These are phyloP conservation scores for Ogataea dorogensis DNA, from an alignment of 805 yeast genomes.

Conservation along the genomic window DNA sequence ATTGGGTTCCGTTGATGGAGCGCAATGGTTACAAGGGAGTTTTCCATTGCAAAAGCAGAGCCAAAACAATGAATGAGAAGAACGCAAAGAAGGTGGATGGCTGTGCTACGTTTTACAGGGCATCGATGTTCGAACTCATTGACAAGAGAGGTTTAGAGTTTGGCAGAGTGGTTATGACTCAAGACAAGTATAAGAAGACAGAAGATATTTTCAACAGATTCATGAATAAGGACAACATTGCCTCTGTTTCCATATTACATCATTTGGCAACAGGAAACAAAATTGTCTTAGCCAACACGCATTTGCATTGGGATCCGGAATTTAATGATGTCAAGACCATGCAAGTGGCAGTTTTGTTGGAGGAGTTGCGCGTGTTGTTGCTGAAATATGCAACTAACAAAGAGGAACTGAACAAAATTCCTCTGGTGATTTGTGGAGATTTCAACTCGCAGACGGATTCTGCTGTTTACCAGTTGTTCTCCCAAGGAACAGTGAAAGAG, in stretches of 20 bases:
- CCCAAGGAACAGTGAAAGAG: slow-evolving; percentile 73
- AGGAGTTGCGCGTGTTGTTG: slow-evolving; percentile 71
- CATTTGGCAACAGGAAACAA: slow-evolving; percentile 70
- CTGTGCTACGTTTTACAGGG: slow-evolving; percentile 88
- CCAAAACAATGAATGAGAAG: slow-evolving; percentile 78
- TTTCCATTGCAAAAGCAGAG: slow-evolving; percentile 86
- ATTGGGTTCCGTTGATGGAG: slow-evolving; percentile 74
- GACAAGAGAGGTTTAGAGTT: slow-evolving; percentile 79
- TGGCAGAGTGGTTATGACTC: slow-evolving; percentile 74
- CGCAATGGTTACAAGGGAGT: slow-evolving; percentile 76
- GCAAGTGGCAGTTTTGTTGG: slow-evolving; percentile 89
- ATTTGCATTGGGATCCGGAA: slow-evolving; percentile 98
- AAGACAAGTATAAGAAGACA: slow-evolving; percentile 85
- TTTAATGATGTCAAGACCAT: slow-evolving; percentile 94
- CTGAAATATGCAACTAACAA: slow-evolving; percentile 39
- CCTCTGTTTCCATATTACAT: slow-evolving; percentile 71
- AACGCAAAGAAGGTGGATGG: slow-evolving; percentile 95
- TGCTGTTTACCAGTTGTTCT: slow-evolving; percentile 89
- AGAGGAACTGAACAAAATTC: slow-evolving; percentile 44
- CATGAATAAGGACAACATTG: slow-evolving; percentile 93
- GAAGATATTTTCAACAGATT: slow-evolving; percentile 95
- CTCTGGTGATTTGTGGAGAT: slow-evolving; percentile 92
- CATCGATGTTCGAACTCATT: slow-evolving; percentile 63
- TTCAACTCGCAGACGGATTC: slow-evolving; percentile 84
- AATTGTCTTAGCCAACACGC: slow-evolving; percentile 81